Base-by-base conservation (phyloP, 2,329 filamentous ascomycete genomes). In the Talaromyces sp. region DNA sequence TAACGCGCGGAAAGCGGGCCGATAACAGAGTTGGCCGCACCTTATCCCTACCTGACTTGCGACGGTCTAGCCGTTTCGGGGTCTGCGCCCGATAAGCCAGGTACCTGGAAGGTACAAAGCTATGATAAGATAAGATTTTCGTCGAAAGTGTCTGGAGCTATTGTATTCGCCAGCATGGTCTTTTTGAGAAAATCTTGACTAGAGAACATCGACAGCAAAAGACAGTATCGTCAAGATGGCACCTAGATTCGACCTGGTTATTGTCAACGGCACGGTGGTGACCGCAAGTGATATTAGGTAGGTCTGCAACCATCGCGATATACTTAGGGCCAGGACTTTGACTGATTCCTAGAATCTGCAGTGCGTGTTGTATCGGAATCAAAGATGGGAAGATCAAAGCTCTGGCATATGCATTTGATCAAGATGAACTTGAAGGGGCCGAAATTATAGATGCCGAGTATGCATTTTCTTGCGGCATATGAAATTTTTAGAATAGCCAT, bases 391-490 rank as follows among this genome's bases (percentile, higher is more conserved):
- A 60, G 31, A 49, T 60, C 31, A 47, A 60, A 31, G 27, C 19
- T 41, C 39, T 35, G 22, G 11, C 47, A 14, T 50, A 31, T 9
- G 22, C 5, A 27, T 50, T 50, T 50, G 47, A 50, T 6, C 47
- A 16, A n/a, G 47, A 50, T 27, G 47, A 50, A 16, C 13, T 50
- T 2, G 47, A 50, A 11, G 47, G 13, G 1, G 47, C 45, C 14
- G 45, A 37, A 22, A 45, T 64, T 8, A 80, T 81, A 58, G 78
- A 81, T 63, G 79, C 79, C 1, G 74, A 81, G 65, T 79, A 79
- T 14, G 22, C 22, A 27, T 7, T 50, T 50, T 3, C 47, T 14
- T 27, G 22, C 4, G 45, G 14, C 14, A 27, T 22, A 6, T 49
- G 11, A 16, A 14, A 11, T 14, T 14, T 14, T 6, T 2, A 10